A percentile compares a stretch with the other conserved stretches of the same genome.
phyloP scores from a whole-genome alignment of 2,329 filamentous ascomycete species.

The Stromatinia cepivora region DNA sequence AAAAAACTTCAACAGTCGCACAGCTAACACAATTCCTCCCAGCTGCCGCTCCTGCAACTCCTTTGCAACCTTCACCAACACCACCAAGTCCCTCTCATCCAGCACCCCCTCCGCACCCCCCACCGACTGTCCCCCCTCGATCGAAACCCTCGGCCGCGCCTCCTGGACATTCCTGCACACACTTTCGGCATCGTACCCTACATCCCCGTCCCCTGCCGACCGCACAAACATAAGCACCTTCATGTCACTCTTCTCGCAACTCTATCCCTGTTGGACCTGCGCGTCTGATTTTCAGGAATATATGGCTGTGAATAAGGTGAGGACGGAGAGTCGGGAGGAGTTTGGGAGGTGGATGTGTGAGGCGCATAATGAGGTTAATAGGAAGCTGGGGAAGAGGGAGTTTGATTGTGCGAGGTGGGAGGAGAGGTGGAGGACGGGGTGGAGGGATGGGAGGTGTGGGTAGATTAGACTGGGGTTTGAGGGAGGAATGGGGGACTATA shows the following conservation, averaged over 20 bases:
- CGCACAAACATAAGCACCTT: constrained; percentile 78
- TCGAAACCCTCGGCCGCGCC: constrained; percentile 80
- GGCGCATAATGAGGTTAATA: constrained; percentile 84
- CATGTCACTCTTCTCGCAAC: constrained; percentile 73
- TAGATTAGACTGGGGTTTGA: constrained; percentile 41
- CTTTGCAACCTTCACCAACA: constrained; percentile 54
- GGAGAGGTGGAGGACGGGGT: constrained; percentile 91
- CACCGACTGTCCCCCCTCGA: constrained; percentile 83
- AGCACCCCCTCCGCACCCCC: constrained; percentile 45
- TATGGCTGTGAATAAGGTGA: constrained; percentile 63
- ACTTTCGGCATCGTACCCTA: constrained; percentile 84
- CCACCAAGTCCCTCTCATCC: constrained; percentile 31
- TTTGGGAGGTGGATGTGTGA: constrained; percentile 83
- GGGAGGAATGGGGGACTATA: no score
- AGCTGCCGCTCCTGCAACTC: constrained; percentile 74
- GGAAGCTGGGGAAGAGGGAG: constrained; percentile 82
- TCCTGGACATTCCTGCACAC: constrained; percentile 94
- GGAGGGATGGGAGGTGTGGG: constrained; percentile 67
- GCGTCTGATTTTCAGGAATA: constrained; percentile 87
- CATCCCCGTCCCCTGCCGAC: constrained; percentile 62
- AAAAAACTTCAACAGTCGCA: background rate
- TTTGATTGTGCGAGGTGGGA: constrained; percentile 94
- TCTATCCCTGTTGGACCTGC: constrained; percentile 96
- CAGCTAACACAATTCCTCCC: constrained; percentile 8
- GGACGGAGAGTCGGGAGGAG: constrained; percentile 59